Percentiles rank a stretch among this genome's conserved stretches.
Conservation (phyloP, 495 filamentous ascomycete genomes). For the Xylaria scruposa region DNA sequence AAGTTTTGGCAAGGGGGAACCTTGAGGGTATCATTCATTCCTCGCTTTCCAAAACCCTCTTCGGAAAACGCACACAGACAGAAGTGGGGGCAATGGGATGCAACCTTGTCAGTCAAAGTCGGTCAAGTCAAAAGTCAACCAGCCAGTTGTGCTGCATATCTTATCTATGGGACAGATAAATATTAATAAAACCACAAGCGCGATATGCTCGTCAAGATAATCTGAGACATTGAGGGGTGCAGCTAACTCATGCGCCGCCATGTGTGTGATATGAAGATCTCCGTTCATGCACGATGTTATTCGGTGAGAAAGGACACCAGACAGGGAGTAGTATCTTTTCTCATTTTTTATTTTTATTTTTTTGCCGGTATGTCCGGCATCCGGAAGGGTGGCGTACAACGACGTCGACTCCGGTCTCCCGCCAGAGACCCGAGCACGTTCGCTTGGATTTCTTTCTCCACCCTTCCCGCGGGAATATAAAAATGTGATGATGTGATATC, state of each 20-base stretch:
- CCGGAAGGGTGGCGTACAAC: conserved; percentile 7
- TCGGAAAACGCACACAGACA: not conserved
- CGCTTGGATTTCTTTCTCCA: not conserved
- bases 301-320: not conserved
- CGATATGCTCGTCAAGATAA: conserved; percentile 7
- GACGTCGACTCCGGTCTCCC: not conserved
- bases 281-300: not conserved
- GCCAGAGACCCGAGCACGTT: not conserved
- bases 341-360: too few species aligned
- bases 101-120: conserved; percentile 2
- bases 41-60: not conserved
- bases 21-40: not conserved
- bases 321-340: not conserved
- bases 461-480: conserved; percentile 8
- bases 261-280: not conserved
- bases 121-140: not conserved
- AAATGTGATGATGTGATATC: conserved; percentile 11
- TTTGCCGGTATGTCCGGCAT: conserved; percentile 6
- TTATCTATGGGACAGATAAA: not conserved
- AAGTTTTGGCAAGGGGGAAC: not conserved
- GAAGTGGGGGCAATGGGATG: not conserved
- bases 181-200: not conserved
- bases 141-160: not conserved
- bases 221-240: not conserved
- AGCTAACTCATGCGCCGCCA: not conserved